Evolutionary conservation across 2,329 filamentous ascomycete species (phyloP), one percentile per base, ranked within the genome.

Genomic region (Canariomyces notabilis): DNA sequence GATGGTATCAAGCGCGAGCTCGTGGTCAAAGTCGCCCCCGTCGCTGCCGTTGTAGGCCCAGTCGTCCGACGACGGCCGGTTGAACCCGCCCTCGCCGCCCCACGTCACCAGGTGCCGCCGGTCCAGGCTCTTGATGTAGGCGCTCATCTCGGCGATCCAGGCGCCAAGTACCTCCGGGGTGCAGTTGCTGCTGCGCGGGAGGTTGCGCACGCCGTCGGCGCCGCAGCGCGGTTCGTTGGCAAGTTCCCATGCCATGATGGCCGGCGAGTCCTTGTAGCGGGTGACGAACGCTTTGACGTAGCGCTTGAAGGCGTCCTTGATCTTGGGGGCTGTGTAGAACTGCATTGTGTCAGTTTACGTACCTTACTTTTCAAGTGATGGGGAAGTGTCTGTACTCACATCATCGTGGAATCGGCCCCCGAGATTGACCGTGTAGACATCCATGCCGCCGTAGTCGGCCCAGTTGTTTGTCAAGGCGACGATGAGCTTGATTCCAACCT

Each of bases 211-310:
- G 6, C 57, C 62, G 42, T 75, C 71, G 19, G 66, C 72, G 18
- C 70, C 71, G 59, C 73, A 76, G 48, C 72, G 70, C 16, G 71
- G 70, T 49, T 86, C 82, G 54, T 86, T 86, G 46, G 71, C 77
- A 2, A 86, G 67, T 57, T 86, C 82, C 82, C 82, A 86, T 0
- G 80, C 79, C 53, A 85, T 78, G 37, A 86, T 72, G 0, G 82
- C 74, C 0, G 75, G 64, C 0, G 77, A 82, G 50, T 71, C 66
- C 37, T 68, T 74, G 64, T 83, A 85, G 9, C 82, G 70, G 16
- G 64, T 74, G 2, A 86, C 73, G 6, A 86, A 71, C 0, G 69
- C 67, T 39, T 74, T 67, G 57, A 85, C 73, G 59, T 85, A 87
- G 38, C 67, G 70, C 55, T 77, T 77, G 58, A 67, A 79, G 0